Conservation (phyloP, 805 yeast genomes). For the Grigorovia jiainica region DNA sequence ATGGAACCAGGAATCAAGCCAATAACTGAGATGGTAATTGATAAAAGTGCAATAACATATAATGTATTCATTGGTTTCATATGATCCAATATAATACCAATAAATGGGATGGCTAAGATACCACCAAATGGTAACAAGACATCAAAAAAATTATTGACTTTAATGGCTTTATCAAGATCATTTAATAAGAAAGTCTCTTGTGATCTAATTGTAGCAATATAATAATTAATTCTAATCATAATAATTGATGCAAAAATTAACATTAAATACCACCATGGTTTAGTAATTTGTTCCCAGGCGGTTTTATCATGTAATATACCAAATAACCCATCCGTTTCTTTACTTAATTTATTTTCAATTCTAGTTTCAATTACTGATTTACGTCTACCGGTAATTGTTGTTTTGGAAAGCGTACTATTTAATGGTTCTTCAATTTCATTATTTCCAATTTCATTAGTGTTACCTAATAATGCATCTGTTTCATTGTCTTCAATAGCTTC, state of each 20-base stretch:
- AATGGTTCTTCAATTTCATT: no score
- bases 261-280: conserved; percentile 72
- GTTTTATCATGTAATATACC: conserved; percentile 67
- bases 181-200: conserved; percentile 71
- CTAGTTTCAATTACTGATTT: conserved; percentile 60
- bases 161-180: conserved; percentile 39
- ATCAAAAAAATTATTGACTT: conserved; percentile 69
- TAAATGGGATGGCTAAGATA: conserved; percentile 73
- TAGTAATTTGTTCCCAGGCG: conserved; percentile 38
- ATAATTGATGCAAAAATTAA: conserved; percentile 72
- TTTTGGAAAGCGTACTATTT: conserved; percentile 1
- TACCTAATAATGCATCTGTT: conserved; percentile 23
- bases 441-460: not conserved
- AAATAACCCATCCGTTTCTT: conserved; percentile 54
- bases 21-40: conserved; percentile 57
- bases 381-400: conserved; percentile 9
- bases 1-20: conserved; percentile 47
- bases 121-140: conserved; percentile 86
- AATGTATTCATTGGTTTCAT: conserved; percentile 52
- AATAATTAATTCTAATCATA: conserved; percentile 87
- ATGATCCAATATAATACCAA: conserved; percentile 72
- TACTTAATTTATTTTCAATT: conserved; percentile 46
- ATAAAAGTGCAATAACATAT: conserved; percentile 39
- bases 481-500: conserved; percentile 35
- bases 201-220: conserved; percentile 78